Evolutionary conservation across 805 yeast species (phyloP).

Genomic region (Saccharomycopsis javanensis): DNA sequence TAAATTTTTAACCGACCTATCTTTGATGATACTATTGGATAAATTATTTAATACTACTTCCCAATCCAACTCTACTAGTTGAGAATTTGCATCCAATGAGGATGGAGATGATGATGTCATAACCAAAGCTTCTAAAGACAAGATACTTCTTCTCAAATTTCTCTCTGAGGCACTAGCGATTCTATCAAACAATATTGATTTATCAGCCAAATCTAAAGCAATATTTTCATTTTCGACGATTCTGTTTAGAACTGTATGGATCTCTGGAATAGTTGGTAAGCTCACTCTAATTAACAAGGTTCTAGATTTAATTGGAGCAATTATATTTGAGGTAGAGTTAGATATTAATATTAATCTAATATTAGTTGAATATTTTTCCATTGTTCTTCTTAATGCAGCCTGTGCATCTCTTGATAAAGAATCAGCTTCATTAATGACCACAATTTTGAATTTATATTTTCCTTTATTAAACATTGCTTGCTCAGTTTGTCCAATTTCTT

Average conservation of each 20-base stretch:
- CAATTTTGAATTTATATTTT: constrained; percentile 59
- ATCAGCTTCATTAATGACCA: constrained; percentile 86
- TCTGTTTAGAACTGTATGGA: constrained; percentile 41
- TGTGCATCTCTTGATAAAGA: constrained; percentile 87
- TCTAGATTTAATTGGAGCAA: constrained; percentile 90
- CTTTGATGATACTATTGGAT: constrained; percentile 48
- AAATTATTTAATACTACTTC: constrained; percentile 62
- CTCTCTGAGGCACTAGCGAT: constrained; percentile 52
- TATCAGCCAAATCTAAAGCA: constrained; percentile 27
- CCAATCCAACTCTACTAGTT: constrained; percentile 79
- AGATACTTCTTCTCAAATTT: constrained; percentile 67
- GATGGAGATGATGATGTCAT: constrained; percentile 60
- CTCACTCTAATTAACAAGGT: constrained; percentile 82
- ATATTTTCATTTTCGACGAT: constrained; percentile 52
- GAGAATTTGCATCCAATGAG: constrained; percentile 35
- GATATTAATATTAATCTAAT: constrained; percentile 78
- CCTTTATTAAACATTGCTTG: constrained; percentile 71
- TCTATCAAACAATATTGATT: constrained; percentile 32
- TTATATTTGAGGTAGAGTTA: constrained; percentile 83
- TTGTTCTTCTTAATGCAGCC: constrained; percentile 89
- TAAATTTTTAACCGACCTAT: constrained; percentile 50
- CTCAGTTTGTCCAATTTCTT: constrained; percentile 91
- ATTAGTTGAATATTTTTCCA: constrained; percentile 89
- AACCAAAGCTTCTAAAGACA: constrained; percentile 73
- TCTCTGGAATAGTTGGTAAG: constrained; percentile 60